Evolutionary conservation across 345 rosid genomes (phyloP).

Genomic region (Erysimum cheiranthoides): DNA sequence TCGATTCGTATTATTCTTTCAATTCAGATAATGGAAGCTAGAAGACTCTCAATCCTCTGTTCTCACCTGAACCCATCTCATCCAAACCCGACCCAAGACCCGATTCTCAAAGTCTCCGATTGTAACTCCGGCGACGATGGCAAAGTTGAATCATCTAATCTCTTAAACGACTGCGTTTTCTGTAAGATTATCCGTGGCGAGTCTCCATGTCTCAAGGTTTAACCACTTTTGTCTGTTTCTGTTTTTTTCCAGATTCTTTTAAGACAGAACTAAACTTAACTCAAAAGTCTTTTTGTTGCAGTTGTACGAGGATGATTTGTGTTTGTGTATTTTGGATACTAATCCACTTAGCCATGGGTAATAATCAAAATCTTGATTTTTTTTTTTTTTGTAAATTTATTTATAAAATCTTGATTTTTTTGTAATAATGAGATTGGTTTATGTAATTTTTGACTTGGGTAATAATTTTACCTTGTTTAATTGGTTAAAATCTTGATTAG

Average conservation of each 20-base stretch:
- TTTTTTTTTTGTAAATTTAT: not conserved
- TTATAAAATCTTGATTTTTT: too few species aligned
- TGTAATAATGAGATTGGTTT: too few species aligned
- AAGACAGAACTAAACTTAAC: not conserved
- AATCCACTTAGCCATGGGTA: constrained; percentile 87
- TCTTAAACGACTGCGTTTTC: constrained; percentile 70
- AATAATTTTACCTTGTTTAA: not conserved
- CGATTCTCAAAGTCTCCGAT: constrained; percentile 45
- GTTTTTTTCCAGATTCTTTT: constrained; percentile 2
- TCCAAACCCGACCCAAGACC: constrained; percentile 22
- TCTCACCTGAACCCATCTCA: constrained; percentile 61
- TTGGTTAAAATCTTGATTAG: not conserved
- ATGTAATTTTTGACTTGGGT: too few species aligned
- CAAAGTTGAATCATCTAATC: constrained; percentile 19
- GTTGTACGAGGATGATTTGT: constrained; percentile 92
- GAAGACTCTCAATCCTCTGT: constrained; percentile 73
- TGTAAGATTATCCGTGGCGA: constrained; percentile 81
- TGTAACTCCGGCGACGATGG: constrained; percentile 44
- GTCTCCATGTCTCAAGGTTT: constrained; percentile 75
- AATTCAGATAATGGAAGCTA: constrained; percentile 53
- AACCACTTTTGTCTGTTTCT: not conserved
- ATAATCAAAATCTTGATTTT: constrained; percentile 63
- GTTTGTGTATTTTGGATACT: constrained; percentile 85
- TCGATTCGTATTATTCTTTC: not conserved
- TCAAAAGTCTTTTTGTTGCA: constrained; percentile 41